phyloP scores from a whole-genome alignment of 495 filamentous ascomycete species.

The Aspergillus ellipticus region DNA sequence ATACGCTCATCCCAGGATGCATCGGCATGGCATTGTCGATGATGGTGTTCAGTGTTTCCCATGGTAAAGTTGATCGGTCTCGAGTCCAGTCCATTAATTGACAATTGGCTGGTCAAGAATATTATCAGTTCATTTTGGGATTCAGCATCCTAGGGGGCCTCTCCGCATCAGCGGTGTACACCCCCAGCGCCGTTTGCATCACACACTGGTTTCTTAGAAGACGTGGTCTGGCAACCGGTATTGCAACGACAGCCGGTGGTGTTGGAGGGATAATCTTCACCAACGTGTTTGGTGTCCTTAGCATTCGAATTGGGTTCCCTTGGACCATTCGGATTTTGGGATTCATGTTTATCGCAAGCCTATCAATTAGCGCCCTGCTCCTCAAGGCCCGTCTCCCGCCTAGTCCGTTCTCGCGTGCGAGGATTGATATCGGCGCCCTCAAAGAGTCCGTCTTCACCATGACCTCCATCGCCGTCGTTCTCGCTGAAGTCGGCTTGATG shows the following conservation, averaged over 20 bases:
- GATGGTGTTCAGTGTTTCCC: slow-evolving; percentile 25
- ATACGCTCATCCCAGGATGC: slow-evolving; percentile 15
- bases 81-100: not conserved
- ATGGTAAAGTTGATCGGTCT: not conserved
- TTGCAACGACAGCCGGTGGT: slow-evolving; percentile 13
- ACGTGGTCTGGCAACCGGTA: slow-evolving; percentile 51
- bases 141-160: slow-evolving; percentile 24
- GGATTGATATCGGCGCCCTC: slow-evolving; percentile 41
- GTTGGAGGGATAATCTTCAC: slow-evolving; percentile 51
- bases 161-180: slow-evolving; percentile 48
- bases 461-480: slow-evolving; percentile 32
- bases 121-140: slow-evolving; percentile 30
- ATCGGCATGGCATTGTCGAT: slow-evolving; percentile 24
- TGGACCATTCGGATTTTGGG: slow-evolving; percentile 31
- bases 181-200: slow-evolving; percentile 52
- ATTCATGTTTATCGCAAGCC: slow-evolving; percentile 34
- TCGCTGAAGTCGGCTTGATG: slow-evolving; percentile 21
- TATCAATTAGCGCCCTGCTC: slow-evolving; percentile 54
- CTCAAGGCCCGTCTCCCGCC: slow-evolving; percentile 57
- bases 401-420: slow-evolving; percentile 10
- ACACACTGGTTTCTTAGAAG: slow-evolving; percentile 63
- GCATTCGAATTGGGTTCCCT: slow-evolving; percentile 25
- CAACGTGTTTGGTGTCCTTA: slow-evolving; percentile 21
- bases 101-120: slow-evolving; percentile 7
- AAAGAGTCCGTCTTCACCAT: slow-evolving; percentile 48